A percentile compares a stretch with the other conserved stretches of the same genome.
Conservation (phyloP, 306 rosid species). For the Gastrolobium bilobum region DNA sequence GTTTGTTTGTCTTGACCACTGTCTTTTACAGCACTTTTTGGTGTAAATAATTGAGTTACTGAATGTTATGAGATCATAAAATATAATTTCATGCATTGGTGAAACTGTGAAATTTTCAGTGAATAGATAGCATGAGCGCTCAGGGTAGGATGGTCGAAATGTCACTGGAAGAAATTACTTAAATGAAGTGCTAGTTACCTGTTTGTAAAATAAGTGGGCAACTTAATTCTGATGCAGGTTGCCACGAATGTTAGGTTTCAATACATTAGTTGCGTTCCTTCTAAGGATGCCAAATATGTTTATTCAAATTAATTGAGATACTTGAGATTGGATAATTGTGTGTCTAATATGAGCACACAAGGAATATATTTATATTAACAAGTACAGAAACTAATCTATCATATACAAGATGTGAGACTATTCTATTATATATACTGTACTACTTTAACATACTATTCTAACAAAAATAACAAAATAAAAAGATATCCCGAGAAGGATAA, state of each 20-base stretch:
- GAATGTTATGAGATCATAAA: background rate
- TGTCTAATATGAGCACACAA: no score
- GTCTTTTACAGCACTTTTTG: background rate
- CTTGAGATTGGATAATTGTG: no score
- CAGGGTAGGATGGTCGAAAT: background rate
- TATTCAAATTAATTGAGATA: background rate
- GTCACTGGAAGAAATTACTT: constrained; percentile 22
- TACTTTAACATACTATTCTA: no score
- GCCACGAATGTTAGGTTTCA: background rate
- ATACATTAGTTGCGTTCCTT: background rate
- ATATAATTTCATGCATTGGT: background rate
- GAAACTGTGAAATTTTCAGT: background rate
- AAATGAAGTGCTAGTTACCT: constrained; percentile 7
- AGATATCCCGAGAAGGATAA: background rate
- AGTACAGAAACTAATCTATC: no score
- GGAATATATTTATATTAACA: no score
- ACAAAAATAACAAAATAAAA: background rate
- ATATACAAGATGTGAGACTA: no score
- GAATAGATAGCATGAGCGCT: background rate
- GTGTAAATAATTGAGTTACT: background rate
- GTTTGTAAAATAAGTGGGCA: background rate
- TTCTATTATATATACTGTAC: no score
- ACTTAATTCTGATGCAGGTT: background rate
- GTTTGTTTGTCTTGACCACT: constrained; percentile 8
- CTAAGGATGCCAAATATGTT: background rate